Percentiles rank a stretch among this genome's conserved stretches.
Conservation (phyloP, 2,329 filamentous ascomycete species). For the Cryoendolithus antarcticus region DNA sequence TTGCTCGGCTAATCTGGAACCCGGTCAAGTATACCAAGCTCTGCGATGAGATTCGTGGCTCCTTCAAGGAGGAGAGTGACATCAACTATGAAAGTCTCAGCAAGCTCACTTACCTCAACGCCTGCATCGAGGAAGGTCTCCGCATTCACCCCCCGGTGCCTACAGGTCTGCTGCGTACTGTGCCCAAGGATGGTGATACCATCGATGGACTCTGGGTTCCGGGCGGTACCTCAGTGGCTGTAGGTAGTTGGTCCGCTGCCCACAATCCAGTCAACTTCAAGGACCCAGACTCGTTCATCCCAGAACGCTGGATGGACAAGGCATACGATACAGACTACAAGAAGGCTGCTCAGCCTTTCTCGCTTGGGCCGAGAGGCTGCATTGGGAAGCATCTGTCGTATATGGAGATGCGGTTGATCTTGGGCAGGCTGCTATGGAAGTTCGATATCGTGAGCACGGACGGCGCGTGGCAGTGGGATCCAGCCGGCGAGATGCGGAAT, state of each 20-base stretch:
- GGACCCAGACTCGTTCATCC: conserved; percentile 18
- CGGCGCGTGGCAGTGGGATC: conserved; percentile 9
- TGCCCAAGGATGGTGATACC: conserved; percentile 14
- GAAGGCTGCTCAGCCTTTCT: conserved; percentile 19
- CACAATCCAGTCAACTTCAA: conserved; percentile 18
- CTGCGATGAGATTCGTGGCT: conserved; percentile 40
- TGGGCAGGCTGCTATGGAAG: conserved; percentile 26
- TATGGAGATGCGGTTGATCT: conserved; percentile 25
- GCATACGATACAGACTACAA: conserved; percentile 15
- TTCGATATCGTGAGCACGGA: conserved; percentile 22
- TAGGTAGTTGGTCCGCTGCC: conserved; percentile 14
- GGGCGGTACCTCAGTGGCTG: conserved; percentile 7
- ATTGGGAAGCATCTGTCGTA: conserved; percentile 25
- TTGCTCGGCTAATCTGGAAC: conserved; percentile 59
- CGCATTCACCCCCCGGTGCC: conserved; percentile 35
- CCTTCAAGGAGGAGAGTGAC: conserved; percentile 23
- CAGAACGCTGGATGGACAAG: conserved; percentile 28
- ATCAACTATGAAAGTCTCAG: conserved; percentile 15
- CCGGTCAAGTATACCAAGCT: conserved; percentile 42
- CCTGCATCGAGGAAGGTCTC: conserved; percentile 35
- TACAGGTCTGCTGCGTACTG: conserved; percentile 21
- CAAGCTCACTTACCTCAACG: conserved; percentile 28
- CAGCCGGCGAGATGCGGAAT: conserved; percentile 2
- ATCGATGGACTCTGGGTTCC: conserved; percentile 16
- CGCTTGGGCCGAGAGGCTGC: conserved; percentile 25